Evolutionary conservation across 257 asterid genomes (phyloP).

Genomic region (Jasminum sambac): DNA sequence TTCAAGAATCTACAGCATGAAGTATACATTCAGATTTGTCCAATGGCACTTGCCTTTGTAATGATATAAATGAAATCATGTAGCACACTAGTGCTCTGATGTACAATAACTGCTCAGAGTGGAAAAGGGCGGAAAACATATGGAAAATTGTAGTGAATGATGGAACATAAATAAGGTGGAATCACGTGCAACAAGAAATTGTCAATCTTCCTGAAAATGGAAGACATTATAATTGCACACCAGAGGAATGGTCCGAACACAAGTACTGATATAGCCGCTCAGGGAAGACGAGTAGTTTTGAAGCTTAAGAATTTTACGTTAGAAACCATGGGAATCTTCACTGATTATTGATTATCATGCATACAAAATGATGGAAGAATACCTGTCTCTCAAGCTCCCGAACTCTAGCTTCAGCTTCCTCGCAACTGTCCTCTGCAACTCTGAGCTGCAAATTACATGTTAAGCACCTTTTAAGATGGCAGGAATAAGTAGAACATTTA

Average conservation of each 20-base stretch:
- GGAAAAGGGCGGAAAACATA: conserved; percentile 7
- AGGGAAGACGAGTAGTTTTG: conserved; percentile 8
- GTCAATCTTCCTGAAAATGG: conserved; percentile 1
- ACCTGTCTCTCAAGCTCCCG: conserved; percentile 99
- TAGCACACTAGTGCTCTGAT: conserved; percentile 20
- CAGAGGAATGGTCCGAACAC: not conserved
- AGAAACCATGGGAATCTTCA: conserved; percentile 20
- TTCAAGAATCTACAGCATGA: not conserved
- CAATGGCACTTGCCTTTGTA: conserved; percentile 1
- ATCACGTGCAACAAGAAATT: not conserved
- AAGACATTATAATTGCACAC: not conserved
- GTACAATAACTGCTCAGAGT: conserved; percentile 6
- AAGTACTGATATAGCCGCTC: not conserved
- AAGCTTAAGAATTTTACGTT: conserved; percentile 11
- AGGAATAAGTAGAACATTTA: conserved; percentile 21
- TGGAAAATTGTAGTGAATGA: conserved; percentile 4
- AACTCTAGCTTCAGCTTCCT: conserved; percentile 88
- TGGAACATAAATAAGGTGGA: conserved; percentile 1
- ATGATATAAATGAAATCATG: conserved; percentile 16
- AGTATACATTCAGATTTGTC: not conserved
- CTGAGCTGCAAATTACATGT: conserved; percentile 60
- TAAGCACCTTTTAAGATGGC: conserved; percentile 27
- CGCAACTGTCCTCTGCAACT: conserved; percentile 67
- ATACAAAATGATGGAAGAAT: conserved; percentile 20
- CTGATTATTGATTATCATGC: conserved; percentile 4